phyloP scores from a whole-genome alignment of 106 monocot genomes.

The Vanilla planifolia region DNA sequence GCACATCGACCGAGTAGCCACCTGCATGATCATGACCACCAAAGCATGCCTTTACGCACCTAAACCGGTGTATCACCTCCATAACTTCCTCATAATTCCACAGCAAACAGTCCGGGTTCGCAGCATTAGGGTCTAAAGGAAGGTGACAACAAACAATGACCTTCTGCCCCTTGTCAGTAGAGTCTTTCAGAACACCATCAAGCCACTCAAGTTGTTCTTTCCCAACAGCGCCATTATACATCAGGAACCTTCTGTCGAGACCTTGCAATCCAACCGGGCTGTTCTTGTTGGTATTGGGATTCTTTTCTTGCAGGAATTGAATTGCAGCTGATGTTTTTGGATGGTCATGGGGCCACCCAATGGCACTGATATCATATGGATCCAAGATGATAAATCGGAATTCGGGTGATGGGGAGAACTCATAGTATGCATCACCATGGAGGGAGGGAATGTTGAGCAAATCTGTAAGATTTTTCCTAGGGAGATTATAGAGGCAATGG shows the following conservation, averaged over 20 bases:
- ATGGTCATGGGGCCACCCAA: slow-evolving; percentile 74
- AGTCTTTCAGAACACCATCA: slow-evolving; percentile 41
- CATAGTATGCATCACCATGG: slow-evolving; percentile 54
- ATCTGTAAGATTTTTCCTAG: slow-evolving; percentile 29
- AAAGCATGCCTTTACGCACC: slow-evolving; percentile 74
- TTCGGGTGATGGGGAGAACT: slow-evolving; percentile 66
- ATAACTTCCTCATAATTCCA: slow-evolving; percentile 92
- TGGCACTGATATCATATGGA: slow-evolving; percentile 65
- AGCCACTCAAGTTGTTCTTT: slow-evolving; percentile 73
- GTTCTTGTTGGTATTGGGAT: slow-evolving; percentile 80
- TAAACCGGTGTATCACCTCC: slow-evolving; percentile 47
- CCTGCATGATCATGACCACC: slow-evolving; percentile 88
- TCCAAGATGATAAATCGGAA: slow-evolving; percentile 63
- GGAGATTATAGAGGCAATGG: slow-evolving; percentile 95
- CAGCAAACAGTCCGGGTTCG: slow-evolving; percentile 37
- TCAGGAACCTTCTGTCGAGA: slow-evolving; percentile 54
- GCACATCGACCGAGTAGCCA: slow-evolving; percentile 60
- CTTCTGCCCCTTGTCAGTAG: slow-evolving; percentile 32
- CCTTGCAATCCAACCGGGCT: slow-evolving; percentile 62
- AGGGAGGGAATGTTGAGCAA: slow-evolving; percentile 59
- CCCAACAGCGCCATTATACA: slow-evolving; percentile 84
- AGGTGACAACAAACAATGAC: slow-evolving; percentile 73
- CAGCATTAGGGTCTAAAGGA: slow-evolving; percentile 47
- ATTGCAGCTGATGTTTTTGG: slow-evolving; percentile 35
- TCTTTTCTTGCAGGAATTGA: slow-evolving; percentile 52